Conservation (phyloP, 2,329 filamentous ascomycete genomes). For the Scytalidium sp. region DNA sequence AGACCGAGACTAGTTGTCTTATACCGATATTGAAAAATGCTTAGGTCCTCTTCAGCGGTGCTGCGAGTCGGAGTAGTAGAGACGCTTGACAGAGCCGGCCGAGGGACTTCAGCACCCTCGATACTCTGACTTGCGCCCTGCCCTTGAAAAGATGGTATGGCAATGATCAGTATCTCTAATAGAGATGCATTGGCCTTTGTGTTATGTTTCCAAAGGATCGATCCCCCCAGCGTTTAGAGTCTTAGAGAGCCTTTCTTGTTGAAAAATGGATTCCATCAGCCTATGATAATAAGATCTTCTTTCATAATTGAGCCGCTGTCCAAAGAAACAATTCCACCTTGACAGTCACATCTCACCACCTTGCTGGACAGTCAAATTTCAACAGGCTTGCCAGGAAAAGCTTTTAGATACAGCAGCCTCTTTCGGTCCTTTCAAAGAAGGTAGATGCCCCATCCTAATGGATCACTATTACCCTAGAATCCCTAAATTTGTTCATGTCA, state of each 20-base stretch:
- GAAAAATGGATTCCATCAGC: slow-evolving; percentile 38
- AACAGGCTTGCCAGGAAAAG: slow-evolving; percentile 21
- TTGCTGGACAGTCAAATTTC: slow-evolving; percentile 25
- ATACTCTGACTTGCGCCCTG: slow-evolving; percentile 40
- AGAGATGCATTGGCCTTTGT: slow-evolving; percentile 33
- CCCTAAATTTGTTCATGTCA: too few species aligned
- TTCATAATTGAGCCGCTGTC: slow-evolving; percentile 22
- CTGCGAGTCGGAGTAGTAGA: too few species aligned
- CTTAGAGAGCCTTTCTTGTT: slow-evolving; percentile 33
- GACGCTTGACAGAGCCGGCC: too few species aligned
- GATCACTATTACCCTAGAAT: too few species aligned
- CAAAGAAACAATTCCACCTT: slow-evolving; percentile 31
- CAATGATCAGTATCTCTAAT: slow-evolving; percentile 46
- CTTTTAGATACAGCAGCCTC: too few species aligned
- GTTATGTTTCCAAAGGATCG: slow-evolving; percentile 36
- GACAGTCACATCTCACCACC: slow-evolving; percentile 37
- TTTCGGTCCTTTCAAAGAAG: too few species aligned
- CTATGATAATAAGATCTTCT: slow-evolving; percentile 31
- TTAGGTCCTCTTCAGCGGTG: too few species aligned
- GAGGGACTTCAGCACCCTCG: slow-evolving; percentile 40
- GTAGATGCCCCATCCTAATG: too few species aligned
- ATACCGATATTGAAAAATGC: too few species aligned
- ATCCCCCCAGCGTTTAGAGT: slow-evolving; percentile 38
- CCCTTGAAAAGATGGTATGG: slow-evolving; percentile 41
- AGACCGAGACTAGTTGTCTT: too few species aligned